Evolutionary conservation across 2,329 filamentous ascomycete genomes (phyloP).

Genomic region (Juglanconis oblonga): DNA sequence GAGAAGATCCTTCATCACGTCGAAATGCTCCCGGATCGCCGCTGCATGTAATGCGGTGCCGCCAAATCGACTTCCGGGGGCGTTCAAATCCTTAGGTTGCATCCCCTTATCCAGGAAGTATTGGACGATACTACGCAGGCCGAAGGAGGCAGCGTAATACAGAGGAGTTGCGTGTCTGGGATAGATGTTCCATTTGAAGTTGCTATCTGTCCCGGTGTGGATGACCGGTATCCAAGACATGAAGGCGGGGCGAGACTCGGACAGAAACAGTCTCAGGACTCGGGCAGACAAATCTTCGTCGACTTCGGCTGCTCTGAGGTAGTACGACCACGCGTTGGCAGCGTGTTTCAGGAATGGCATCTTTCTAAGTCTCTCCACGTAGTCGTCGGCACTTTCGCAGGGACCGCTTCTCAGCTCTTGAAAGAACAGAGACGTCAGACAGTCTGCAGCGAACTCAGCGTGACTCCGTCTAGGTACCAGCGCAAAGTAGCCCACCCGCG

Average conservation of each 20-base stretch:
- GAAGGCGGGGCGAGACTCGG: not conserved
- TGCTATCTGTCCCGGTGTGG: not conserved
- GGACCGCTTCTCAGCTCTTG: not conserved
- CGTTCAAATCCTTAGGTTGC: not conserved
- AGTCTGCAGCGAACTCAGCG: not conserved
- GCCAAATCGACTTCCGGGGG: not conserved
- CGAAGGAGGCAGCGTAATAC: slow-evolving; percentile 8
- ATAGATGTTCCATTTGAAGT: slow-evolving; percentile 9
- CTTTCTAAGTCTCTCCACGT: not conserved
- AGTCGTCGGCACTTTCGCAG: not conserved
- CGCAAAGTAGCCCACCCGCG: not conserved
- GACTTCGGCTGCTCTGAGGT: not conserved
- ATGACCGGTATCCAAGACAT: slow-evolving; percentile 11
- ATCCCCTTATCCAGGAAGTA: not conserved
- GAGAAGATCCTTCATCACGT: not conserved
- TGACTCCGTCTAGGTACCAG: not conserved
- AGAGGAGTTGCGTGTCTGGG: slow-evolving; percentile 3
- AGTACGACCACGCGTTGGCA: slow-evolving; percentile 3
- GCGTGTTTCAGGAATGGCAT: slow-evolving; percentile 3
- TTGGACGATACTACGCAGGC: not conserved
- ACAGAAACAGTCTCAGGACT: not conserved
- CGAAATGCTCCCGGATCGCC: not conserved
- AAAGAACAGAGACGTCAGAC: slow-evolving; percentile 1
- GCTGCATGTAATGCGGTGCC: not conserved
- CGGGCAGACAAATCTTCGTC: not conserved